A percentile compares a stretch with the other conserved stretches of the same genome.
phyloP scores from a whole-genome alignment of 2,329 filamentous ascomycete species.

The Drechslerella stenobrocha region DNA sequence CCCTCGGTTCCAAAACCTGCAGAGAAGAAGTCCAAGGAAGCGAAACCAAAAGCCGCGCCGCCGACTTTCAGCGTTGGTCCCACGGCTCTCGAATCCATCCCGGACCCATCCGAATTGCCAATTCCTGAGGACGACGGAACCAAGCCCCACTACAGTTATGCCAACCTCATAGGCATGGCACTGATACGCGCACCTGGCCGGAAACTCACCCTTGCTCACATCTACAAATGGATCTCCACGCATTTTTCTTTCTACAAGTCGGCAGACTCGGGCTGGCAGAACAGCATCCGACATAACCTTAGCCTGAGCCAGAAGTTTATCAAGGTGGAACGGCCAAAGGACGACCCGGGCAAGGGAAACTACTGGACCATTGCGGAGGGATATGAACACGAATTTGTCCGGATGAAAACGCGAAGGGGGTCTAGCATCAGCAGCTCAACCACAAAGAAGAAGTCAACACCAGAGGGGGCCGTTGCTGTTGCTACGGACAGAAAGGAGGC shows the following conservation, averaged over 20 bases:
- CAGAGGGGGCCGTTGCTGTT: slow-evolving; percentile 15
- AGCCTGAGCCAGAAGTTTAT: slow-evolving; percentile 96
- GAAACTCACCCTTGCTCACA: slow-evolving; percentile 85
- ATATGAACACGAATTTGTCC: slow-evolving; percentile 84
- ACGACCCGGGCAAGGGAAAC: slow-evolving; percentile 95
- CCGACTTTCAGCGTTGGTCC: slow-evolving; percentile 40
- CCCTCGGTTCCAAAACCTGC: slow-evolving; percentile 20
- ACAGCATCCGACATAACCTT: slow-evolving; percentile 97
- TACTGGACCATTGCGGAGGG: slow-evolving; percentile 95
- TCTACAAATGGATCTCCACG: slow-evolving; percentile 99
- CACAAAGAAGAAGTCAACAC: slow-evolving; percentile 33
- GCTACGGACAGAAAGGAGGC: slow-evolving; percentile 23
- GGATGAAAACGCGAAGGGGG: slow-evolving; percentile 72
- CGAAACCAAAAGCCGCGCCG: slow-evolving; percentile 22
- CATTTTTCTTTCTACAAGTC: slow-evolving; percentile 85
- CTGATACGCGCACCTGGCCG: slow-evolving; percentile 83
- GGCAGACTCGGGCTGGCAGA: slow-evolving; percentile 91
- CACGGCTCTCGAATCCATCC: slow-evolving; percentile 60
- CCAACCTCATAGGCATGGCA: slow-evolving; percentile 93
- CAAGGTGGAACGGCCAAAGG: slow-evolving; percentile 93
- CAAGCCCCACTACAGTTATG: slow-evolving; percentile 92
- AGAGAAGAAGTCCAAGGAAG: slow-evolving; percentile 42
- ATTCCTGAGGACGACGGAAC: slow-evolving; percentile 78
- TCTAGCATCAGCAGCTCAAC: slow-evolving; percentile 51
- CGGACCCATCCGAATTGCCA: slow-evolving; percentile 78